Base-by-base conservation (phyloP, 2,329 filamentous ascomycete species). In the Drechslerella stenobrocha region DNA sequence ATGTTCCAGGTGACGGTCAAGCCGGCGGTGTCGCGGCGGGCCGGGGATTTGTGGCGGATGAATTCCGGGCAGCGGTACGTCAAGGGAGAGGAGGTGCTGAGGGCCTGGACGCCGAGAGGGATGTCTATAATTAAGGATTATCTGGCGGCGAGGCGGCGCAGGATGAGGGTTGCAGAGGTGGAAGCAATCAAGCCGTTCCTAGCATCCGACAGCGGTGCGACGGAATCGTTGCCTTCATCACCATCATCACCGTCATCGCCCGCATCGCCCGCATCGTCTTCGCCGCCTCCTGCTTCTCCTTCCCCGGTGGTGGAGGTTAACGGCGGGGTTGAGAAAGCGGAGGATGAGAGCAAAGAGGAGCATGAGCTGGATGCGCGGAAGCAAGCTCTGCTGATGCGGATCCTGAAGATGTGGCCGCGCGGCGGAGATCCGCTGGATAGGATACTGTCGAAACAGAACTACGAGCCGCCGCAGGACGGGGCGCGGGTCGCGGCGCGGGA, bases 41-140 rank as follows among this genome's bases (percentile, higher is more conserved):
- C 90, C 0, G 90, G 90, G 2, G 93, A 98, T 75, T 80, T 98
- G 9, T 98, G 93, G 93, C 85, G 93, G 56, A 90, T 97, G 85
- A 95, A 90, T 76, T 97, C 91, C 13, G 87, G 89, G 65, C 88
- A 95, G 73, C 90, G 95, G 75, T 97, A 96, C 74, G 89, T 98
- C 73, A 96, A 96, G 76, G 93, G 93, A 57, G 91, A 98, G 77
- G 93, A 98, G 76, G 82, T 86, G 48, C 80, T 98, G 35, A 85
- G 81, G 1, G 85, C 85, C 59, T 98, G 93, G 93, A 85, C 86
- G 5, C 92, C 93, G 1, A 84, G 93, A 40, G 90, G 93, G 32
- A 88, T 97, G 1, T 95, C 90, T 0, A 79, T 98, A 0, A 87
- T 98, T n/a, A 84, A 86, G 61, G 93, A 98, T 76, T 96, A 87